Evolutionary conservation across 768 basidiomycete genomes (phyloP).

Genomic region (Saitozyma sp.): DNA sequence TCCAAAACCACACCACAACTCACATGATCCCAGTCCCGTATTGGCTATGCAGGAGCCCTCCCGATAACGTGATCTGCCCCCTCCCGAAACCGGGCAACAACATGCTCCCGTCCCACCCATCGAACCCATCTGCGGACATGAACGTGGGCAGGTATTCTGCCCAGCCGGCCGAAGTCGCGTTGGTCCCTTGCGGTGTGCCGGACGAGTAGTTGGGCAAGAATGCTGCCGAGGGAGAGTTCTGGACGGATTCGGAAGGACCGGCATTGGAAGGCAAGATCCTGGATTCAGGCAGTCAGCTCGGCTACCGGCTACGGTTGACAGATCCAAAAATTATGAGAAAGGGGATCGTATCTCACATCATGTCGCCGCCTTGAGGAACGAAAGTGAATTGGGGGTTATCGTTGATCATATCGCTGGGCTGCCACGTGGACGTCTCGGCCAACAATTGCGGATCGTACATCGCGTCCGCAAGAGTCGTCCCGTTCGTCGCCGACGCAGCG

Average conservation of each 20-base stretch:
- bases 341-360: constrained; percentile 37
- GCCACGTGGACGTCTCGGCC: constrained; percentile 27
- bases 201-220: constrained; percentile 10
- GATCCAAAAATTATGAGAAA: not conserved
- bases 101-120: constrained; percentile 50
- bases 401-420: constrained; percentile 19
- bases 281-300: not conserved
- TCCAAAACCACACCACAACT: constrained; percentile 17
- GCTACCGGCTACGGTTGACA: no score
- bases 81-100: constrained; percentile 47
- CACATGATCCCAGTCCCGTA: constrained; percentile 49
- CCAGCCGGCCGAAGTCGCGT: constrained; percentile 24
- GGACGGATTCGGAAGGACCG: constrained; percentile 40
- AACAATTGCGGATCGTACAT: constrained; percentile 39
- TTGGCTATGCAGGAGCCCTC: constrained; percentile 43
- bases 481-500: constrained; percentile 9
- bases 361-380: constrained; percentile 47
- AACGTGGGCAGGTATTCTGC: constrained; percentile 44
- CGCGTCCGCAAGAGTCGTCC: constrained; percentile 1
- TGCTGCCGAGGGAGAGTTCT: constrained; percentile 31
- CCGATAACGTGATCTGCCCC: constrained; percentile 41
- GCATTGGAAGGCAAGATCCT: constrained; percentile 46
- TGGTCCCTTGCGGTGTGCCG: not conserved
- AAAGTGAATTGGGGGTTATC: constrained; percentile 39
- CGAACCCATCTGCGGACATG: constrained; percentile 43